These are phyloP conservation scores for Ceratocystis cubensis DNA, from an alignment of 2,329 filamentous ascomycete genomes.

Conservation along the genomic window DNA sequence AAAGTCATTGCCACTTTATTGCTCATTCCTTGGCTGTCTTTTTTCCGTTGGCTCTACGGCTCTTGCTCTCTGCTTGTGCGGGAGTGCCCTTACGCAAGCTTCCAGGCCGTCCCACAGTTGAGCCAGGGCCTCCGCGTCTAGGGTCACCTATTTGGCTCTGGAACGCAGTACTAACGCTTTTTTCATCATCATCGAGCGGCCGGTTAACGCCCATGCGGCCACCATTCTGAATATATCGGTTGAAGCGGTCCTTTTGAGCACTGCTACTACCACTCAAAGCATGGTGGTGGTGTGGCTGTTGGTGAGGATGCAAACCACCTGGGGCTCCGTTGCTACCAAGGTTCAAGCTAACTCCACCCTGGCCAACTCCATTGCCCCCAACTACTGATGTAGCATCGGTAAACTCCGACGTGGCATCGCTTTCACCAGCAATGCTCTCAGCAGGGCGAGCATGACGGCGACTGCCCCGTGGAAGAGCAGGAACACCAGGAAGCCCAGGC, in stretches of 20 bases:
- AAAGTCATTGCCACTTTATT: background rate
- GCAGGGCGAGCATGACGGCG: conserved; percentile 55
- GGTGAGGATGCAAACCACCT: background rate
- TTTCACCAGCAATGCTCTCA: conserved; percentile 80
- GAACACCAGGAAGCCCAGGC: conserved; percentile 64
- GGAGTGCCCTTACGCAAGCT: background rate
- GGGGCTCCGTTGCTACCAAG: conserved; percentile 9
- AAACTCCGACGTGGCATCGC: conserved; percentile 78
- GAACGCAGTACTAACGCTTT: conserved; percentile 92
- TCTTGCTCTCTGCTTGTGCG: background rate
- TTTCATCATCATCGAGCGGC: conserved; percentile 78
- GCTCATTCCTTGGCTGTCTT: conserved; percentile 16
- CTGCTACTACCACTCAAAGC: conserved; percentile 6
- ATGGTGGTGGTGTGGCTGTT: conserved; percentile 10
- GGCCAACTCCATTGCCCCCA: conserved; percentile 59
- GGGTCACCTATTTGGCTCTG: conserved; percentile 69
- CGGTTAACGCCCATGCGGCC: conserved; percentile 55
- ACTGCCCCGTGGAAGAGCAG: conserved; percentile 46
- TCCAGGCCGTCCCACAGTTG: background rate
- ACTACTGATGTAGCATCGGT: conserved; percentile 75
- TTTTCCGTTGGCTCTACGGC: conserved; percentile 11
- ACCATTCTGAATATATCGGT: conserved; percentile 83
- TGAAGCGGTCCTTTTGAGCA: conserved; percentile 58
- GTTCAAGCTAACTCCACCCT: conserved; percentile 39
- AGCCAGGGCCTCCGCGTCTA: conserved; percentile 27